A percentile compares a stretch with the other conserved stretches of the same genome.
phyloP scores from a whole-genome alignment of 164 flowering plant genomes.

The Stephania cephalantha region DNA sequence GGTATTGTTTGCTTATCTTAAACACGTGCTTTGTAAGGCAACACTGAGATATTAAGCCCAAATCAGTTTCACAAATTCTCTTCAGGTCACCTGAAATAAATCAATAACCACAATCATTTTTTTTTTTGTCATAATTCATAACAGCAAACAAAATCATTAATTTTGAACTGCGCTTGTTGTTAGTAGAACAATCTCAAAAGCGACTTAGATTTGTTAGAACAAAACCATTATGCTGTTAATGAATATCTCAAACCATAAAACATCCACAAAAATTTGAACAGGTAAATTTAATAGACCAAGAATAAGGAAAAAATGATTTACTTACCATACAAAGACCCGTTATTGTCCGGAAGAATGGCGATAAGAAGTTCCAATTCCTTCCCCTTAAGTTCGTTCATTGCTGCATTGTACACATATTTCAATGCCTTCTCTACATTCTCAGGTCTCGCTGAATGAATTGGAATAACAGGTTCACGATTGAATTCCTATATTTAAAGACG shows the following conservation, averaged over 20 bases:
- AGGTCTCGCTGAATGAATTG: slow-evolving; percentile 36
- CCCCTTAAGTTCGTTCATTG: slow-evolving; percentile 32
- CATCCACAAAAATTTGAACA: not conserved
- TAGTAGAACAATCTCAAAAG: not conserved
- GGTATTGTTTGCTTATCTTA: slow-evolving; percentile 19
- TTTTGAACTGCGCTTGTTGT: not conserved
- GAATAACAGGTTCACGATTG: slow-evolving; percentile 48
- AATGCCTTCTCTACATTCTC: slow-evolving; percentile 54
- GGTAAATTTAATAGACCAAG: not conserved
- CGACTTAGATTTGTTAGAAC: not conserved
- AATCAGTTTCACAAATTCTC: slow-evolving; percentile 19
- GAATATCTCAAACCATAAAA: not conserved
- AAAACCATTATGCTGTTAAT: not conserved
- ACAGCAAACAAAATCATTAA: not conserved
- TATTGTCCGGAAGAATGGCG: slow-evolving; percentile 16
- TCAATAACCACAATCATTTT: not conserved
- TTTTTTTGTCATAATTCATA: too few species aligned
- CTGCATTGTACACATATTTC: slow-evolving; percentile 30
- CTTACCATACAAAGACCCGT: slow-evolving; percentile 14
- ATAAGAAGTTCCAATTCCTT: slow-evolving; percentile 14
- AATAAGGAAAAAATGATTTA: not conserved
- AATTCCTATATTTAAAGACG: slow-evolving; percentile 32
- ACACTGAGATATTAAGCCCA: slow-evolving; percentile 17
- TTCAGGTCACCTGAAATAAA: slow-evolving; percentile 17
- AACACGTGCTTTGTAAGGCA: slow-evolving; percentile 16